Evolutionary conservation across 441 rosid species (phyloP).

Genomic region (Populus tomentosa): DNA sequence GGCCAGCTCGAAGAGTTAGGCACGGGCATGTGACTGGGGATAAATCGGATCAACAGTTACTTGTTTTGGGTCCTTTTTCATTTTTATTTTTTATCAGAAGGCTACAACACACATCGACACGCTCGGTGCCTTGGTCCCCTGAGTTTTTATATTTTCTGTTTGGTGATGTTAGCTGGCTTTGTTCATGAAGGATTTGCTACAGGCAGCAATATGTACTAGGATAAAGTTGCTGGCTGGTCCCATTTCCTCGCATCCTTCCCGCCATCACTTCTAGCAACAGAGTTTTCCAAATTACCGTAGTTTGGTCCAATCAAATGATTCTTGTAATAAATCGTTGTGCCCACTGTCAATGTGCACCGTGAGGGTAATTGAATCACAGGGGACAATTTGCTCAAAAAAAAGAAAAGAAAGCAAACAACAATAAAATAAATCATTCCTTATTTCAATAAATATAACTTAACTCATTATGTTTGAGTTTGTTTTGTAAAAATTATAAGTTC

Average conservation of each 20-base stretch:
- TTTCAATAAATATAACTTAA: no score
- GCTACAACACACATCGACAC: not conserved
- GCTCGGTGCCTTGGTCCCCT: conserved; percentile 4
- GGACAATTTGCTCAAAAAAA: no score
- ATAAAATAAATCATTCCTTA: no score
- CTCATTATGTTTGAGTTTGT: no score
- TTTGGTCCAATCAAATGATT: not conserved
- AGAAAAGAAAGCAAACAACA: no score
- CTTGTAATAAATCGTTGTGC: not conserved
- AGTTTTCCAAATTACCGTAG: not conserved
- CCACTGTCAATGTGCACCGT: not conserved
- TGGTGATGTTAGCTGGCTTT: conserved; percentile 15
- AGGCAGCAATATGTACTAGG: not conserved
- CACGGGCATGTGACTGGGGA: conserved; percentile 8
- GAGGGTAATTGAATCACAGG: not conserved
- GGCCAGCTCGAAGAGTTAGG: not conserved
- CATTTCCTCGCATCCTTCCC: not conserved
- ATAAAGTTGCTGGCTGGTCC: not conserved
- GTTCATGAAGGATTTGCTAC: conserved; percentile 4
- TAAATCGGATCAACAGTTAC: conserved; percentile 11
- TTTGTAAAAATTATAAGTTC: no score
- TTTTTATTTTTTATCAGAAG: not conserved
- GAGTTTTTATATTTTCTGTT: not conserved
- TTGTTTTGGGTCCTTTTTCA: not conserved
- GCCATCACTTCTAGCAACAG: not conserved